Evolutionary conservation across 116 monocot genomes (phyloP), one percentile per base, ranked within the genome.

Genomic region (Thalassia testudinum): DNA sequence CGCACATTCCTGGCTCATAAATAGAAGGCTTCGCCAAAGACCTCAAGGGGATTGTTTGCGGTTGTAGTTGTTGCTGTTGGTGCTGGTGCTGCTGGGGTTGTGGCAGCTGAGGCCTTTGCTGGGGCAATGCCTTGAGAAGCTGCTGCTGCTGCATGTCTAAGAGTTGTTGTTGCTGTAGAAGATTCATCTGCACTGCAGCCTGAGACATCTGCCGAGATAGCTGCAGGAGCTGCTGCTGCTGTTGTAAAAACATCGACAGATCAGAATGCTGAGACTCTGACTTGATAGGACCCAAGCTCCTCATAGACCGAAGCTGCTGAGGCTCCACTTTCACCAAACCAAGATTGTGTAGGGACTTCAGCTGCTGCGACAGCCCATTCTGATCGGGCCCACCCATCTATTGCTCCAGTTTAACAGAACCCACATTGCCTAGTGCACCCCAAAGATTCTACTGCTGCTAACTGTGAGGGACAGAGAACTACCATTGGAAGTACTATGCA

Each of bases 1-100:
- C 88, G 66, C 83, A 83, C 34, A 50, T 79, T 50, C 88, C 83
- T 22, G 79, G n/a, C n/a, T n/a, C n/a, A n/a, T n/a, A n/a, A n/a
- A n/a, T n/a, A n/a, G n/a, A 17, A 0, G 71, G 51, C 49, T 79
- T 80, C 30, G 57, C 57, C 45, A 72, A 77, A 50, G 77, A 16
- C 68, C 80, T 77, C 42, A 69, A 17, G 27, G 75, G 37, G 37
- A 72, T 42, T 58, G 43, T 44, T 30, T 74, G 74, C 43, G 52
- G 56, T 27, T 63, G 63, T 21, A 63, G 25, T 30, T 74, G 74
- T 40, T 57, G 56, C 27, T 70, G 66, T n/a, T 63, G 70, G 27
- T 62, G n/a, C n/a, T n/a, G 70, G 53, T 45, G 45, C 45, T 45
- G 75, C 64, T 72, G 76, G 21, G 60, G 45, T 4, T 45, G 45